These are phyloP conservation scores for Fragaria vesca DNA, from an alignment of 306 rosid genomes.

Conservation along the genomic window DNA sequence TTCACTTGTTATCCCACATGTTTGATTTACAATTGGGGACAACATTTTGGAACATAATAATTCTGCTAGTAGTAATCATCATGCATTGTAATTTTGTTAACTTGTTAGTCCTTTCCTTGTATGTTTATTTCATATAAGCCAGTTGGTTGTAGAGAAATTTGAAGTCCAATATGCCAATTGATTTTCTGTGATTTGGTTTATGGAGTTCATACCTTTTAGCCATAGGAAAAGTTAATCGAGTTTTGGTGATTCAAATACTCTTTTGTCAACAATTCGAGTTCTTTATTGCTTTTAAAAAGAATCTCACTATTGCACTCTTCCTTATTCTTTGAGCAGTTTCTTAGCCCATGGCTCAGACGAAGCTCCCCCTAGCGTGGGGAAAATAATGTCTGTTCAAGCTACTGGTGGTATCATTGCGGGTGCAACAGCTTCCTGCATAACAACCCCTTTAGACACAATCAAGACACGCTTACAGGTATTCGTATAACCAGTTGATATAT, in stretches of 20 bases:
- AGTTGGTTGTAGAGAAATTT: not conserved
- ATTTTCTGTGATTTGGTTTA: not conserved
- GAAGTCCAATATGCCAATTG: not conserved
- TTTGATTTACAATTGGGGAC: not conserved
- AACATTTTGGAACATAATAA: not conserved
- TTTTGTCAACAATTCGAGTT: not conserved
- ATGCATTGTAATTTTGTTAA: constrained; percentile 2
- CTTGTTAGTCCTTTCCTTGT: not conserved
- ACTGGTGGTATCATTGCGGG: constrained; percentile 82
- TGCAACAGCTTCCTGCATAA: constrained; percentile 81
- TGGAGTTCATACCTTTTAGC: not conserved
- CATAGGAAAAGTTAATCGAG: constrained; percentile 5
- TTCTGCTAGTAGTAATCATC: constrained; percentile 2
- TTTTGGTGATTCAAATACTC: constrained; percentile 5
- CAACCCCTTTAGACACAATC: constrained; percentile 91
- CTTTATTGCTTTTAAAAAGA: not conserved
- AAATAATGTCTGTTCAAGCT: constrained; percentile 74
- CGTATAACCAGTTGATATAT: constrained; percentile 10
- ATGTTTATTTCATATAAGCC: not conserved
- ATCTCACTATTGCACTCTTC: constrained; percentile 5
- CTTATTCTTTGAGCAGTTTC: constrained; percentile 39
- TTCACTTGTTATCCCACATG: not conserved
- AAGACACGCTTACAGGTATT: constrained; percentile 93
- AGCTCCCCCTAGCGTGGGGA: constrained; percentile 41
- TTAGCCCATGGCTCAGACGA: constrained; percentile 37